Conservation (phyloP, 1,284 basidiomycete genomes). For the Ceratobasidium sp. region DNA sequence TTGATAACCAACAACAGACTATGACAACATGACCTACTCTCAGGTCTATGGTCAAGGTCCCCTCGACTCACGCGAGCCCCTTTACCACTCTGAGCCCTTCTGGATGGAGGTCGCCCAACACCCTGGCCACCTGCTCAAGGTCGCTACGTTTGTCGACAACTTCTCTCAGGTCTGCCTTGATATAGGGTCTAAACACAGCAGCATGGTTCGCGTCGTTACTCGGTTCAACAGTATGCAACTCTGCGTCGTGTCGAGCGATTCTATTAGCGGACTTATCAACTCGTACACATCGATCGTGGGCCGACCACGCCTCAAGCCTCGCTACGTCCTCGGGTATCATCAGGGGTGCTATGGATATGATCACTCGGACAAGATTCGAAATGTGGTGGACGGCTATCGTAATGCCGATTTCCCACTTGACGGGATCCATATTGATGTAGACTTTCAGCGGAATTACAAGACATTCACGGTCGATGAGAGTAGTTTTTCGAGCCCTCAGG, state of each 20-base stretch:
- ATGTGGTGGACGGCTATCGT: conserved; percentile 31
- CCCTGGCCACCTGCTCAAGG: conserved; percentile 25
- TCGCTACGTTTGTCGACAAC: conserved; percentile 46
- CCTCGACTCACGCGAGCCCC: conserved; percentile 43
- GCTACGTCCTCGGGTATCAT: conserved; percentile 45
- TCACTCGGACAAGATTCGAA: conserved; percentile 25
- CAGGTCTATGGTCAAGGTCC: conserved; percentile 43
- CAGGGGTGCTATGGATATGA: conserved; percentile 46
- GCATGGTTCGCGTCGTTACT: conserved; percentile 28
- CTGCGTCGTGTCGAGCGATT: conserved; percentile 28
- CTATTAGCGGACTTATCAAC: conserved; percentile 36
- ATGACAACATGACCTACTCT: conserved; percentile 43
- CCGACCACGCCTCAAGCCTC: conserved; percentile 45
- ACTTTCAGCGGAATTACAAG: conserved; percentile 41
- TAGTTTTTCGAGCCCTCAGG: conserved; percentile 6
- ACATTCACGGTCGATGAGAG: conserved; percentile 44
- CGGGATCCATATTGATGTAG: conserved; percentile 46
- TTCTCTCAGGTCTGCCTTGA: conserved; percentile 45
- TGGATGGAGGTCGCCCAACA: conserved; percentile 40
- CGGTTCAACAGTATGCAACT: conserved; percentile 42
- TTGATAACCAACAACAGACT: conserved; percentile 5
- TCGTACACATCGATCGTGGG: conserved; percentile 43
- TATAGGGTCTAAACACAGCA: conserved; percentile 40
- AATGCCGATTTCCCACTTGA: conserved; percentile 29
- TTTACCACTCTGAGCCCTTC: conserved; percentile 46